A percentile compares a stretch with the other conserved stretches of the same genome.
Conservation (phyloP, 208 protist genomes). For the Angomonas deanei region DNA sequence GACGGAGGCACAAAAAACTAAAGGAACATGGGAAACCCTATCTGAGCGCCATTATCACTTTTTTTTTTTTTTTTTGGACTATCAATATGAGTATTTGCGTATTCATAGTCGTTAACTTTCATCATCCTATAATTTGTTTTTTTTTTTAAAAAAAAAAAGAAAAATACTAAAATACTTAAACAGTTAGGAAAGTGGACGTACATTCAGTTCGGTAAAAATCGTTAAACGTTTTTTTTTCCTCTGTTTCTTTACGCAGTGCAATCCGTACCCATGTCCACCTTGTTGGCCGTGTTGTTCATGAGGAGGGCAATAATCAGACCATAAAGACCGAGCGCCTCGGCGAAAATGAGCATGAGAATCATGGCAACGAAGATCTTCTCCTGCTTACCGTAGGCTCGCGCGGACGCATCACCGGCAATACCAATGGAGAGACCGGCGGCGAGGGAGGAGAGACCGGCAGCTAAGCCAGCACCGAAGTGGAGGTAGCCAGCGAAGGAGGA, state of each 20-base stretch:
- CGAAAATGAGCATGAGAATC: conserved; percentile 99
- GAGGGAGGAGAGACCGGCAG: conserved; percentile 94
- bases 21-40: background rate
- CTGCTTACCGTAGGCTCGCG: conserved; percentile 89
- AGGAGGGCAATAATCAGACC: conserved; percentile 98
- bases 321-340: conserved; percentile 97
- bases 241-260: conserved; percentile 1
- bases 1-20: background rate
- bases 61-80: too few relatives aligned
- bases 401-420: conserved; percentile 97
- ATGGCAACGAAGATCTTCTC: conserved; percentile 99
- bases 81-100: background rate
- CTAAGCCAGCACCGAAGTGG: conserved; percentile 90
- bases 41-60: background rate
- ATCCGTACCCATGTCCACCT: conserved; percentile 23
- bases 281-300: conserved; percentile 87
- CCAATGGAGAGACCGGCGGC: conserved; percentile 98
- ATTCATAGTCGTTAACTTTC: background rate
- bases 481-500: conserved; percentile 73
- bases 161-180: background rate
- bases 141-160: background rate
- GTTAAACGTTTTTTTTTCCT: too few relatives aligned
- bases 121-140: background rate
- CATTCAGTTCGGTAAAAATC: too few relatives aligned
- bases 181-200: too few relatives aligned